A percentile compares a stretch with the other conserved stretches of the same genome.
Evolutionary conservation across 2,329 filamentous ascomycete species (phyloP).

Genomic region (Trichoderma atrobrunneum): DNA sequence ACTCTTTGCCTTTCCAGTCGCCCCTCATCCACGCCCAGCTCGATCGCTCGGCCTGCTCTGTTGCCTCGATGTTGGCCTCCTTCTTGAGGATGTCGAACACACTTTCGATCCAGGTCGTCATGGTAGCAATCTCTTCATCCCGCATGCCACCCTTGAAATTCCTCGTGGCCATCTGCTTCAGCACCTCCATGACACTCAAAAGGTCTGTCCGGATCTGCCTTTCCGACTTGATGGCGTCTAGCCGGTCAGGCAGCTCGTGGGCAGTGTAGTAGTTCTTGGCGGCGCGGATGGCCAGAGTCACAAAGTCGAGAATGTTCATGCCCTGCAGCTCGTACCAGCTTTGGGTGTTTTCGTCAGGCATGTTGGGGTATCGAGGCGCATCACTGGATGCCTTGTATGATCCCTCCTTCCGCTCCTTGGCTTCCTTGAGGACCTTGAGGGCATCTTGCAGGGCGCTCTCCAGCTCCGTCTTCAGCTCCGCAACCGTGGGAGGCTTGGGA

Average conservation of each 20-base stretch:
- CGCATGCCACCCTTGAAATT: constrained; percentile 82
- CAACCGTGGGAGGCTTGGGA: constrained; percentile 78
- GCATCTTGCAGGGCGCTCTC: constrained; percentile 70
- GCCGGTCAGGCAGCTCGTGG: constrained; percentile 79
- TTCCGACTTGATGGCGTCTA: constrained; percentile 86
- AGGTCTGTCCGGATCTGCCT: constrained; percentile 80
- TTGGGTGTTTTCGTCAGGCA: constrained; percentile 49
- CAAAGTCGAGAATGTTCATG: constrained; percentile 85
- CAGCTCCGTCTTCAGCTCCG: constrained; percentile 66
- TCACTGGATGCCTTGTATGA: constrained; percentile 30
- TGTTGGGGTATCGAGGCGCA: constrained; percentile 35
- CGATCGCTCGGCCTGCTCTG: constrained; percentile 66
- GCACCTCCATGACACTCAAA: constrained; percentile 79
- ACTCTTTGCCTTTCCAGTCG: constrained; percentile 72
- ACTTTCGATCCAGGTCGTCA: constrained; percentile 74
- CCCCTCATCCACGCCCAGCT: constrained; percentile 77
- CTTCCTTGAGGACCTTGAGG: constrained; percentile 62
- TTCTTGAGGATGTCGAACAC: constrained; percentile 73
- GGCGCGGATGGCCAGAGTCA: constrained; percentile 91
- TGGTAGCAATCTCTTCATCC: constrained; percentile 71
- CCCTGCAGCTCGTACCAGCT: constrained; percentile 87
- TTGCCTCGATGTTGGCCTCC: constrained; percentile 74
- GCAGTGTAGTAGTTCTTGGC: constrained; percentile 96
- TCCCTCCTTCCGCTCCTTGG: constrained; percentile 40
- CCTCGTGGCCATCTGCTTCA: constrained; percentile 87